These are phyloP conservation scores for Globisporangium sylvaticum DNA, from an alignment of 352 stramenopile species.

Conservation along the genomic window DNA sequence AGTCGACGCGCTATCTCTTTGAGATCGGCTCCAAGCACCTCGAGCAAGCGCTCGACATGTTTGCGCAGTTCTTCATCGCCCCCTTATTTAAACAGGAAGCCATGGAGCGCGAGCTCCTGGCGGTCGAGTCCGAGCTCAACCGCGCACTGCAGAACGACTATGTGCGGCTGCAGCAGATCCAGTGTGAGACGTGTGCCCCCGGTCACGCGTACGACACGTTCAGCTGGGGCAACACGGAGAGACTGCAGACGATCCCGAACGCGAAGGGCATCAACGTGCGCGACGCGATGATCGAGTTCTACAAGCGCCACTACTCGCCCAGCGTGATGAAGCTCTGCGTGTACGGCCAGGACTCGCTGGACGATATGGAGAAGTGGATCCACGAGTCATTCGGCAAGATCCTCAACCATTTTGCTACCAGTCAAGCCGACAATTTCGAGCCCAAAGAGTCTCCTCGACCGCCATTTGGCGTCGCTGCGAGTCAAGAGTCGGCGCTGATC, in stretches of 20 bases:
- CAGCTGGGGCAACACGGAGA: conserved; percentile 73
- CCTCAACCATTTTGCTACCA: not conserved
- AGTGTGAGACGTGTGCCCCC: conserved; percentile 46
- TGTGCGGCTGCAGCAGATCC: conserved; percentile 65
- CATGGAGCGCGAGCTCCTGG: conserved; percentile 70
- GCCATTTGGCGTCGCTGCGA: conserved; percentile 30
- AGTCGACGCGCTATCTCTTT: conserved; percentile 90
- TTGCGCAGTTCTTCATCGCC: conserved; percentile 90
- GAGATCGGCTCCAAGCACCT: conserved; percentile 63
- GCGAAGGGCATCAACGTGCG: conserved; percentile 42
- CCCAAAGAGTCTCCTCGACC: not conserved
- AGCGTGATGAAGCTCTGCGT: conserved; percentile 72
- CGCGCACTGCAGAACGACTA: conserved; percentile 58
- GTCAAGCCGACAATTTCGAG: not conserved
- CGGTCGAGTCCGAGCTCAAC: conserved; percentile 86
- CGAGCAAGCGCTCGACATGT: conserved; percentile 76
- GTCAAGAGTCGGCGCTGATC: conserved; percentile 28
- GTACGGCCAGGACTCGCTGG: conserved; percentile 52
- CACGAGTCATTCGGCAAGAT: conserved; percentile 48
- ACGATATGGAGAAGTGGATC: conserved; percentile 56
- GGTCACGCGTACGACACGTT: conserved; percentile 72
- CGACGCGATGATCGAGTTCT: conserved; percentile 52
- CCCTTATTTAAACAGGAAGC: conserved; percentile 76
- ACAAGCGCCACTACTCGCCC: conserved; percentile 51
- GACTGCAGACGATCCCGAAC: conserved; percentile 36